These are phyloP conservation scores for Lactarius quietus DNA, from an alignment of 768 basidiomycete species.

Conservation along the genomic window DNA sequence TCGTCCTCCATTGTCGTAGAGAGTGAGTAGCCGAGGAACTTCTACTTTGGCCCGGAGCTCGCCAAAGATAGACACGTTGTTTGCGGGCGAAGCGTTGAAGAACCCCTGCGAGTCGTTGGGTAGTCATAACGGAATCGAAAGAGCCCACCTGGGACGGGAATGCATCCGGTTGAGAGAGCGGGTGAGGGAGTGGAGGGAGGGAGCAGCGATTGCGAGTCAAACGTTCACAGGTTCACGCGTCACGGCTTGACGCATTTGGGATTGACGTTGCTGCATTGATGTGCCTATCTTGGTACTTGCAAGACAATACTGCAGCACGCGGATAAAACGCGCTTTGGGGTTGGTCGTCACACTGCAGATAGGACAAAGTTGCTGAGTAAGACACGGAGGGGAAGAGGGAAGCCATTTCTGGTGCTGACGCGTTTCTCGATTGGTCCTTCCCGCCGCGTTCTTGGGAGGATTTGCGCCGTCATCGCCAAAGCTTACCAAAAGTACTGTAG, in stretches of 20 bases:
- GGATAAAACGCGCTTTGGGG: no score
- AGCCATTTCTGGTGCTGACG: neutral
- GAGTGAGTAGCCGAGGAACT: conserved; percentile 95
- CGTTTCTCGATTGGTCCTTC: neutral
- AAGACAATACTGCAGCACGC: no score
- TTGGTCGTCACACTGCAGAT: no score
- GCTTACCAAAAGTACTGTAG: no score
- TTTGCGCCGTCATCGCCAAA: no score
- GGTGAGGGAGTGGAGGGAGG: conserved; percentile 1
- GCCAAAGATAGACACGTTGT: conserved; percentile 82
- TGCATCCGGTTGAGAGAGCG: conserved; percentile 52
- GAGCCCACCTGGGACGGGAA: conserved; percentile 97
- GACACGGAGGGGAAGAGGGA: no score
- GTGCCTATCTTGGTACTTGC: no score
- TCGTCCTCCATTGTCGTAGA: conserved; percentile 97
- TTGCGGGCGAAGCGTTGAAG: conserved; percentile 91
- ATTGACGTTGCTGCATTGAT: no score
- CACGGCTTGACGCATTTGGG: no score
- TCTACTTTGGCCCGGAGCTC: conserved; percentile 94
- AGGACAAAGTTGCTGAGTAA: neutral
- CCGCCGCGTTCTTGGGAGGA: neutral
- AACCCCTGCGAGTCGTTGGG: conserved; percentile 89
- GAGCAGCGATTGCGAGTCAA: no score
- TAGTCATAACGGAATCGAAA: conserved; percentile 97
- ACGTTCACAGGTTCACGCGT: no score